Conservation (phyloP, 2,329 filamentous ascomycete species). For the Hymenoscyphus salicellus region DNA sequence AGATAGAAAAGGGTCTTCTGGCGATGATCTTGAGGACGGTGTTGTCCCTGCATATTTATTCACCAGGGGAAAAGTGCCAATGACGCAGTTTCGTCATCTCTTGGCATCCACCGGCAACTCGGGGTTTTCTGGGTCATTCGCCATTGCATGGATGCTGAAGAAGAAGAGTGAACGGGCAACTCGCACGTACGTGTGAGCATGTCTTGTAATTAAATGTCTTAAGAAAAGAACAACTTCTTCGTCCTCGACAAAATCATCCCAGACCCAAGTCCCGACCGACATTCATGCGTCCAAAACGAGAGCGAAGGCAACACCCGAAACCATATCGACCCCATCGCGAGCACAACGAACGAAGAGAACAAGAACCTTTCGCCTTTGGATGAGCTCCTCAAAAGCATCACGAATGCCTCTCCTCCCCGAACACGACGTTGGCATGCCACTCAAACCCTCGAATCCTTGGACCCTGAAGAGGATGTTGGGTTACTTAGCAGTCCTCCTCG, state of each 20-base stretch:
- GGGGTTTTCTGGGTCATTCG: too few relatives aligned
- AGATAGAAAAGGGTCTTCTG: too few relatives aligned
- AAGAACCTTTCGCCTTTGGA: background rate
- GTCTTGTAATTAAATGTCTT: too few relatives aligned
- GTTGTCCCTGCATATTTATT: too few relatives aligned
- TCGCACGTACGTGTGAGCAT: too few relatives aligned
- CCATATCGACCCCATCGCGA: background rate
- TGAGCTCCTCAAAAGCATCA: background rate
- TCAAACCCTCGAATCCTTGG: background rate
- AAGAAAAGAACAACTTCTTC: too few relatives aligned
- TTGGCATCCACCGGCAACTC: too few relatives aligned
- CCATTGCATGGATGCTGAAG: too few relatives aligned
- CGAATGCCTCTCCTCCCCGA: constrained; percentile 6
- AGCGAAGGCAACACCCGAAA: background rate
- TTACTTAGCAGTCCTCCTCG: constrained; percentile 11
- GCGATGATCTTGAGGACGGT: too few relatives aligned
- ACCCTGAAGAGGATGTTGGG: constrained; percentile 4
- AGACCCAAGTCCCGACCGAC: background rate
- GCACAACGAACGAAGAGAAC: background rate
- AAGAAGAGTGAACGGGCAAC: too few relatives aligned
- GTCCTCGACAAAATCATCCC: background rate
- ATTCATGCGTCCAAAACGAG: background rate
- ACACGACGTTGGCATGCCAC: background rate
- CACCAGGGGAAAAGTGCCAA: too few relatives aligned
- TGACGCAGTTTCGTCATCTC: too few relatives aligned